Conservation (phyloP, 148 eudicot genomes). For the Oxyria digyna region DNA sequence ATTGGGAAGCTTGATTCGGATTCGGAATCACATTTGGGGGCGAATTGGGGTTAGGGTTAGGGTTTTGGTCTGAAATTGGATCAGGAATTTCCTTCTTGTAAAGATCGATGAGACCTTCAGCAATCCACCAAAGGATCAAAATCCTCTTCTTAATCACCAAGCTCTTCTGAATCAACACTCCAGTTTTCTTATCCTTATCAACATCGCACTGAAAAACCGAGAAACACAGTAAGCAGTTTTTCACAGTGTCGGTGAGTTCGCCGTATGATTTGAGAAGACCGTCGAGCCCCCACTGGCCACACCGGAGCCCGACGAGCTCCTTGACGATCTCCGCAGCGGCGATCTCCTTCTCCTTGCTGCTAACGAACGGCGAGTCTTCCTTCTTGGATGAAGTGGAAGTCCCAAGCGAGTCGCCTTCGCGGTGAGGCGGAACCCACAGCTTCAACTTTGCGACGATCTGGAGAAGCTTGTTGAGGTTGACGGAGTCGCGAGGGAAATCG, state of each 20-base stretch:
- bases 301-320: slow-evolving; percentile 7
- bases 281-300: not conserved
- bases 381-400: not conserved
- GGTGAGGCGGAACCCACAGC: slow-evolving; percentile 3
- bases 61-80: not conserved
- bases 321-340: not conserved
- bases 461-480: slow-evolving; percentile 1
- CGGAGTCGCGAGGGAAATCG: not conserved
- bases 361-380: not conserved
- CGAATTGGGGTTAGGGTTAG: not conserved
- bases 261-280: not conserved
- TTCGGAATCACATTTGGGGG: not conserved
- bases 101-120: slow-evolving; percentile 24
- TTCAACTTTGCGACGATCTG: slow-evolving; percentile 6
- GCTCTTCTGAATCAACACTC: not conserved
- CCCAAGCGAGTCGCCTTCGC: not conserved
- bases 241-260: not conserved
- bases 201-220: not conserved
- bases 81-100: not conserved
- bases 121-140: slow-evolving; percentile 38
- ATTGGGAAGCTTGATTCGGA: not conserved
- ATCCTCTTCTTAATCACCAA: slow-evolving; percentile 18
- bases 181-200: not conserved
- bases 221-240: slow-evolving; percentile 1
- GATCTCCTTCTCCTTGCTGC: slow-evolving; percentile 7